Percentiles rank a stretch among this genome's conserved stretches.
These are phyloP conservation scores for Sequoia sempervirens DNA, from an alignment of 75 land plant species.

Conservation along the genomic window DNA sequence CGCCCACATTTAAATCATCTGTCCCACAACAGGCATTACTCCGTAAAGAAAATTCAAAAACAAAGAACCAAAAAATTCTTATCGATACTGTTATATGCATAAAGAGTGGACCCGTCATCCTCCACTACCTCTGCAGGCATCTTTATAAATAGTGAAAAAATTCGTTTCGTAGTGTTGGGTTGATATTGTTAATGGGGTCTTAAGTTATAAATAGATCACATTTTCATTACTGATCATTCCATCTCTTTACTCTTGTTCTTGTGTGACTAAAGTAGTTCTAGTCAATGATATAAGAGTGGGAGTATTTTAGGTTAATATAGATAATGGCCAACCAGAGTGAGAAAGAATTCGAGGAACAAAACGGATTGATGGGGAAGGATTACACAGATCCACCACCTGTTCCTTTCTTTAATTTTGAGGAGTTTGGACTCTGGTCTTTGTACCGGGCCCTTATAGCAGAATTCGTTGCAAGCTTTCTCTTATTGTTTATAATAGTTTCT, in stretches of 20 bases:
- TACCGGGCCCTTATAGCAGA: constrained; percentile 58
- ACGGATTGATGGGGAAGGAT: constrained; percentile 21
- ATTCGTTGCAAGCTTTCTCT: constrained; percentile 52
- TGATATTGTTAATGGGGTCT: neutral
- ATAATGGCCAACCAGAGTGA: neutral
- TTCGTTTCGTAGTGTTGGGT: too few relatives aligned
- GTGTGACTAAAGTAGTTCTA: too few relatives aligned
- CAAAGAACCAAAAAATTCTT: too few relatives aligned
- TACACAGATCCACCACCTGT: constrained; percentile 57
- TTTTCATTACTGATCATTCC: neutral
- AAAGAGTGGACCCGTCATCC: too few relatives aligned
- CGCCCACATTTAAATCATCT: too few relatives aligned
- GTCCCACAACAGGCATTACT: too few relatives aligned
- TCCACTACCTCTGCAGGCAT: too few relatives aligned
- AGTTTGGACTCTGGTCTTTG: constrained; percentile 44
- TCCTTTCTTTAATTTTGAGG: constrained; percentile 23
- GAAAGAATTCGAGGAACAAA: constrained; percentile 13
- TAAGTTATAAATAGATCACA: neutral
- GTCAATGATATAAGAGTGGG: too few relatives aligned
- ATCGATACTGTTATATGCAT: too few relatives aligned
- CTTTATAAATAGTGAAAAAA: too few relatives aligned
- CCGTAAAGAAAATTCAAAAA: too few relatives aligned
- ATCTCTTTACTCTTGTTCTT: neutral
- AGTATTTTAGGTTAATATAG: too few relatives aligned
- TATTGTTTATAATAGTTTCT: constrained; percentile 43